Evolutionary conservation across 768 basidiomycete species (phyloP), one percentile per base, ranked within the genome.

Genomic region (Pleurotus tuber-regium): DNA sequence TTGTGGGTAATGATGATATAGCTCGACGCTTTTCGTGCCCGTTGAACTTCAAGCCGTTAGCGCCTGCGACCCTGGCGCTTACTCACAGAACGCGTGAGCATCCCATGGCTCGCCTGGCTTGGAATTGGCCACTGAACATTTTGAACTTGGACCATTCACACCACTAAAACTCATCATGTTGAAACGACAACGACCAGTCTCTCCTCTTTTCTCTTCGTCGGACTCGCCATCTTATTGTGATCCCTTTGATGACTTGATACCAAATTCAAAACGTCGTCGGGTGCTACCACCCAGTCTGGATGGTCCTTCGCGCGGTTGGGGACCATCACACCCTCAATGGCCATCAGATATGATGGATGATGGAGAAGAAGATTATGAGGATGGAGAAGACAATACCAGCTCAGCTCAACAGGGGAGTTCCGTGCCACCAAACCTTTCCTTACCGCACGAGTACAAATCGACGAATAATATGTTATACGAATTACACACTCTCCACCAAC

Each of bases 391-490:
- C 24, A 57, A 63, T 43, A 54, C 51, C 29, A n/a, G 44, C 46
- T 28, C 52, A 53, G 25, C 21, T 52, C 36, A 25, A 52, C 21
- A 44, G 33, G 12, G 6, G 16, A 28, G 43, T 16, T 38, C 46
- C 10, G 30, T 33, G 28, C n/a, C 16, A 18, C 5, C 16, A 39
- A 30, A 53, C 52, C 35, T 26, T 29, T 35, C 12, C 43, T 65
- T 63, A 42, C 43, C 59, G 46, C 60, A 68, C 59, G 68, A 77
- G 55, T 92, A 91, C 69, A 77, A 77, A 61, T 68, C 72, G 26
- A 71, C 79, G 51, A 92, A 92, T 66, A 76, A 58, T 41, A 68
- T 87, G 56, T 78, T 92, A 30, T 82, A 86, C 51, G 82, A 89
- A 59, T 63, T 90, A 46, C 89, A 91, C 58, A 73, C 80, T 31